Conservation (phyloP, 768 basidiomycete species). For the Lactarius indigo region DNA sequence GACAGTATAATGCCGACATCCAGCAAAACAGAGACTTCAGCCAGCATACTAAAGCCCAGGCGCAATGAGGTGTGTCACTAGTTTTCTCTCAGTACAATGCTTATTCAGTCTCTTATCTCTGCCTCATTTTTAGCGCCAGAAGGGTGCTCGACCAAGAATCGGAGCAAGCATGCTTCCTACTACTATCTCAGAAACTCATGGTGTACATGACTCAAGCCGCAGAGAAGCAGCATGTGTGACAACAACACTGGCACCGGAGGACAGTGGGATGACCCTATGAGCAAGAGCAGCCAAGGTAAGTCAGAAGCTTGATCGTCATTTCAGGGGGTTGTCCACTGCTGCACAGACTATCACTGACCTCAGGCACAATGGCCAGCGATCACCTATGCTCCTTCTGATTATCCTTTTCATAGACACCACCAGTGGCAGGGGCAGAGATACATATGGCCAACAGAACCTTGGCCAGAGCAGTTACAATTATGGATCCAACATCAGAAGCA, state of each 20-base stretch:
- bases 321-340: background rate
- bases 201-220: no score
- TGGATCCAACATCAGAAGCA: background rate
- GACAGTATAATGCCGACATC: no score
- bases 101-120: no score
- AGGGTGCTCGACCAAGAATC: no score
- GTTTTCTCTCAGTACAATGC: no score
- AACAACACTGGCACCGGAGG: background rate
- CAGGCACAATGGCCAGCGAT: background rate
- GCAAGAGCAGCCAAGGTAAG: conserved; percentile 3
- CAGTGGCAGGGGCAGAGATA: background rate
- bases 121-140: no score
- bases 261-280: background rate
- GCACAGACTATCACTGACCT: background rate
- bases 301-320: background rate
- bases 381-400: background rate
- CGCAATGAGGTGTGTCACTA: no score
- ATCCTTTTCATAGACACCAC: background rate
- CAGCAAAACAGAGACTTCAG: no score
- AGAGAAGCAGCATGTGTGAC: background rate
- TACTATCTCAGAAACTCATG: no score
- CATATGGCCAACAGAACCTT: conserved; percentile 3
- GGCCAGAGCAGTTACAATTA: background rate
- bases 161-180: no score
- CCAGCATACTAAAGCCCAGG: no score